Percentiles rank a stretch among this genome's conserved stretches.
These are phyloP conservation scores for Bodo saltans DNA, from an alignment of 78 protist genomes.

Conservation along the genomic window DNA sequence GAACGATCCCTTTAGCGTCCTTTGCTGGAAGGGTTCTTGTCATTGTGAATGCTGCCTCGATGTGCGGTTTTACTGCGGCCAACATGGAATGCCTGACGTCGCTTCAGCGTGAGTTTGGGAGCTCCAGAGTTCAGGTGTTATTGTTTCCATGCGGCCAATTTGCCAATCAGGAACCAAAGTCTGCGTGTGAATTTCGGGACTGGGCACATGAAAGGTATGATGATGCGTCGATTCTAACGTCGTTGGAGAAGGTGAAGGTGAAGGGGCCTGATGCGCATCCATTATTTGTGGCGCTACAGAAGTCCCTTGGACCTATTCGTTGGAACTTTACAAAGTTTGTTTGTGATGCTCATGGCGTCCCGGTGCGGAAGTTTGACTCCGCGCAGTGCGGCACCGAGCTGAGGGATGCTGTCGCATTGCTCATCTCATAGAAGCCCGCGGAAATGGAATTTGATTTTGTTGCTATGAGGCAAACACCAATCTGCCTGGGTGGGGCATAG, in stretches of 20 bases:
- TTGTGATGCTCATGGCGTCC: not conserved
- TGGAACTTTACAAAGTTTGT: not conserved
- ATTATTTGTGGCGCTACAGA: not conserved
- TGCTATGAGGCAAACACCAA: no score
- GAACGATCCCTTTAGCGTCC: no score
- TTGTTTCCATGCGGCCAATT: not conserved
- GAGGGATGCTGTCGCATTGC: no score
- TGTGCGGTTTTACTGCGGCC: not conserved
- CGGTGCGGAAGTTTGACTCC: no score
- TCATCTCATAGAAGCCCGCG: no score
- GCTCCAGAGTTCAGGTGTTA: not conserved
- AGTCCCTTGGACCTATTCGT: not conserved
- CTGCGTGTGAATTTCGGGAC: not conserved
- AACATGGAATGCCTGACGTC: not conserved
- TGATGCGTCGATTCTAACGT: not conserved
- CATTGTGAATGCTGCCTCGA: not conserved
- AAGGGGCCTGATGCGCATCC: not conserved
- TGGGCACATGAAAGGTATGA: not conserved
- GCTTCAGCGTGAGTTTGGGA: not conserved
- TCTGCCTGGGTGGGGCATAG: no score
- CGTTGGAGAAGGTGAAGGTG: not conserved
- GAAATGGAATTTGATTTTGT: no score
- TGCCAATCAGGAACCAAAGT: not conserved
- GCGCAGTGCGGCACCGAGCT: no score
- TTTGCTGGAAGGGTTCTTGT: not conserved